A percentile compares a stretch with the other conserved stretches of the same genome.
These are phyloP conservation scores for Dactylella cylindrospora DNA, from an alignment of 2,329 filamentous ascomycete species.

Conservation along the genomic window DNA sequence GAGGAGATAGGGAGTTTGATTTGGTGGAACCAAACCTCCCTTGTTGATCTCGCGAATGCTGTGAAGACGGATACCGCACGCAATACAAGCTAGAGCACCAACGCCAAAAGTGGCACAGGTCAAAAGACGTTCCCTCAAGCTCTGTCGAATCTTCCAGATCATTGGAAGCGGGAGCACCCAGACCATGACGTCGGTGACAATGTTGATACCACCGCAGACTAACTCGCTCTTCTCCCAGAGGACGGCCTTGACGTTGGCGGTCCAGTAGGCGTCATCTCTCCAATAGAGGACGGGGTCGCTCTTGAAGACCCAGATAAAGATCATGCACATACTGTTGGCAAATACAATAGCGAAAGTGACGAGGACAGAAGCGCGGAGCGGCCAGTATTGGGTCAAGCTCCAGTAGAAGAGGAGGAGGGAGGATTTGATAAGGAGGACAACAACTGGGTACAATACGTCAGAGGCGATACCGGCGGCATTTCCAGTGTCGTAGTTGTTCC, in stretches of 20 bases:
- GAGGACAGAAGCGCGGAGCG: constrained; percentile 18
- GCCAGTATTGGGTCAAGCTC: constrained; percentile 19
- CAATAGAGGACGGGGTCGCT: constrained; percentile 15
- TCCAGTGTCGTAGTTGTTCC: constrained; percentile 22
- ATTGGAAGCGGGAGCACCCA: constrained; percentile 28
- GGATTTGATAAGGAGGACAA: constrained; percentile 20
- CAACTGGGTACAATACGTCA: constrained; percentile 22
- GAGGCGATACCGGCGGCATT: constrained; percentile 18
- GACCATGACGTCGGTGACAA: constrained; percentile 21
- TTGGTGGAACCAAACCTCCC: constrained; percentile 15
- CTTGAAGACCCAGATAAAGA: constrained; percentile 23
- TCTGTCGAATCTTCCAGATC: constrained; percentile 35
- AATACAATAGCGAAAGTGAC: constrained; percentile 9
- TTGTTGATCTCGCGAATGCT: constrained; percentile 21
- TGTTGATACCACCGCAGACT: constrained; percentile 18
- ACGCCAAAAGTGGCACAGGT: constrained; percentile 25
- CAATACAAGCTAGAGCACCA: constrained; percentile 23
- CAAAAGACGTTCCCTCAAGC: constrained; percentile 17
- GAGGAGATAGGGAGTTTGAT: no score
- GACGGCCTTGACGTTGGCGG: constrained; percentile 8
- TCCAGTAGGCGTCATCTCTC: constrained; percentile 26
- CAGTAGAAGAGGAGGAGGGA: constrained; percentile 25
- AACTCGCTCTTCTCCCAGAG: constrained; percentile 22
- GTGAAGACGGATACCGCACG: constrained; percentile 22
- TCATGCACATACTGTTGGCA: constrained; percentile 10